Percentiles rank a stretch among this genome's conserved stretches.
Evolutionary conservation across 345 rosid genomes (phyloP).

Genomic region (Theobroma cacao): DNA sequence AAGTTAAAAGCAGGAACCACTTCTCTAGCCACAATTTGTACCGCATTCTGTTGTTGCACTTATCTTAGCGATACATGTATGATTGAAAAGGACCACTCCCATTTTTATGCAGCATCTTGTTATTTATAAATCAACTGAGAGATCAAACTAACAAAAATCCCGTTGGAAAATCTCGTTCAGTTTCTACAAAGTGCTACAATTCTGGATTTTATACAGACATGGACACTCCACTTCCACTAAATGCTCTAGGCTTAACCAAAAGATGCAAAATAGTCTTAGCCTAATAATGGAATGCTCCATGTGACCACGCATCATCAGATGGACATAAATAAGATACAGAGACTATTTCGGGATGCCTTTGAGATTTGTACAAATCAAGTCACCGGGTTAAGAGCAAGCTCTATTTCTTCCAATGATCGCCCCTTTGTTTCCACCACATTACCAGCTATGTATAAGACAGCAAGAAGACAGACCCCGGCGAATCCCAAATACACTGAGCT

Average conservation of each 20-base stretch:
- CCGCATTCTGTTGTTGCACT: no score
- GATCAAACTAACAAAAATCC: background rate
- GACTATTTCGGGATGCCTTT: background rate
- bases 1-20: no score
- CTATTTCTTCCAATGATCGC: slow-evolving; percentile 90
- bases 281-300: background rate
- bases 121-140: no score
- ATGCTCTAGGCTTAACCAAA: background rate
- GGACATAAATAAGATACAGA: background rate
- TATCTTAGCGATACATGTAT: no score
- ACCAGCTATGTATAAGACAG: slow-evolving; percentile 70
- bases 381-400: slow-evolving; percentile 64
- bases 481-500: slow-evolving; percentile 91
- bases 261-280: background rate
- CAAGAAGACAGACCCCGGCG: slow-evolving; percentile 71
- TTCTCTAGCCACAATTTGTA: no score
- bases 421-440: slow-evolving; percentile 96
- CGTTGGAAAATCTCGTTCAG: background rate
- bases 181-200: background rate
- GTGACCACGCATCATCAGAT: background rate
- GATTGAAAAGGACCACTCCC: no score
- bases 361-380: slow-evolving; percentile 18
- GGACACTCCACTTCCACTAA: background rate
- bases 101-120: background rate
- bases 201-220: background rate